phyloP scores from a whole-genome alignment of 768 basidiomycete species.

The Agaricus sinodeliciosus region DNA sequence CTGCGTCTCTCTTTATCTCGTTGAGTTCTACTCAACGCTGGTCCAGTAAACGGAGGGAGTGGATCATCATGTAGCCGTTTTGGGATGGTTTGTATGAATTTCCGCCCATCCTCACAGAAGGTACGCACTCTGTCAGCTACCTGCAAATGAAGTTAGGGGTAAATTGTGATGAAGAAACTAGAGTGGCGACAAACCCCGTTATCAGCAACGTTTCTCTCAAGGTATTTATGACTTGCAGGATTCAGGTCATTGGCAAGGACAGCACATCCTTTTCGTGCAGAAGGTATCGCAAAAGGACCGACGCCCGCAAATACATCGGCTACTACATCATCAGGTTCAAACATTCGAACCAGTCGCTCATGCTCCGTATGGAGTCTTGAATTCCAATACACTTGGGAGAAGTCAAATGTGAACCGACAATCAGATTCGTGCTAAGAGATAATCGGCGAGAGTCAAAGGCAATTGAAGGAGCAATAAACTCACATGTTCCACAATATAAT shows the following conservation, averaged over 20 bases:
- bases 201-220: constrained; percentile 60
- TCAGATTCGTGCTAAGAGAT: constrained; percentile 65
- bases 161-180: not conserved
- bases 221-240: constrained; percentile 76
- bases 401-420: constrained; percentile 90
- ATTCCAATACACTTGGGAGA: constrained; percentile 97
- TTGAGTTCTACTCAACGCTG: constrained; percentile 40
- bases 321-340: constrained; percentile 70
- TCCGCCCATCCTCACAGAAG: constrained; percentile 78
- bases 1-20: constrained; percentile 33
- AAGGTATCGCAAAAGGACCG: constrained; percentile 92
- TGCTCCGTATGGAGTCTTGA: constrained; percentile 92
- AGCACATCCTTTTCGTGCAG: constrained; percentile 85
- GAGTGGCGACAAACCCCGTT: constrained; percentile 60
- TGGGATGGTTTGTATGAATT: constrained; percentile 68
- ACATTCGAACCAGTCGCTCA: constrained; percentile 69
- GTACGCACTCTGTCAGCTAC: constrained; percentile 64
- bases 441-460: constrained; percentile 1
- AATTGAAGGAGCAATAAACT: constrained; percentile 19
- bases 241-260: constrained; percentile 95
- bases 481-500: constrained; percentile 86
- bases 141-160: constrained; percentile 29
- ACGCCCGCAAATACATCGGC: constrained; percentile 97
- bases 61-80: constrained; percentile 53
- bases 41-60: constrained; percentile 51